Evolutionary conservation across 2,329 filamentous ascomycete genomes (phyloP).

Genomic region (Pyrenophora graminea): DNA sequence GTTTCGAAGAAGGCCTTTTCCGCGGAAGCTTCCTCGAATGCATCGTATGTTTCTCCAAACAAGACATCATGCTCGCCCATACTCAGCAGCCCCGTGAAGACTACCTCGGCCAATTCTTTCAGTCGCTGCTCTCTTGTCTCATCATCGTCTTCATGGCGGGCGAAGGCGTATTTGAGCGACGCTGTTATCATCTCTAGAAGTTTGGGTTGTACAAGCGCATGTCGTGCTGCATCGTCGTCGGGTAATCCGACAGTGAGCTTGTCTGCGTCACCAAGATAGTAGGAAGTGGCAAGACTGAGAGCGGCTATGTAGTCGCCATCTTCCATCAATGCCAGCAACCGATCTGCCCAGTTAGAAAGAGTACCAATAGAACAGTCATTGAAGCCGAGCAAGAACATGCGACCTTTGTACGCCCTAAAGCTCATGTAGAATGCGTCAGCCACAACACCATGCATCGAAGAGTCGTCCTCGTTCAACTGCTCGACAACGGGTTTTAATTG

Average conservation of each 20-base stretch:
- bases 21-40: conserved; percentile 77
- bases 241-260: conserved; percentile 93
- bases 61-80: conserved; percentile 81
- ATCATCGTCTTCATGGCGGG: conserved; percentile 59
- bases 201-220: conserved; percentile 83
- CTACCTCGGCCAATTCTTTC: conserved; percentile 77
- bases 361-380: conserved; percentile 90
- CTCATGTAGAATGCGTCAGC: conserved; percentile 99
- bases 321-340: conserved; percentile 91
- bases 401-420: conserved; percentile 91
- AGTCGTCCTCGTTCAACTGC: conserved; percentile 82
- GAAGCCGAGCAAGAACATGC: conserved; percentile 89
- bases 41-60: conserved; percentile 88
- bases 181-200: conserved; percentile 91
- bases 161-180: conserved; percentile 86
- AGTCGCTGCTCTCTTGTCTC: conserved; percentile 65
- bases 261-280: conserved; percentile 89
- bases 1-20: conserved; percentile 83
- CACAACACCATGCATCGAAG: conserved; percentile 90
- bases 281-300: conserved; percentile 86
- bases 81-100: conserved; percentile 79
- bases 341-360: conserved; percentile 95
- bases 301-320: conserved; percentile 93
- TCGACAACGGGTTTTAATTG: conserved; percentile 86
- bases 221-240: conserved; percentile 75